phyloP scores from a whole-genome alignment of 345 rosid genomes.

The Murraya paniculata region DNA sequence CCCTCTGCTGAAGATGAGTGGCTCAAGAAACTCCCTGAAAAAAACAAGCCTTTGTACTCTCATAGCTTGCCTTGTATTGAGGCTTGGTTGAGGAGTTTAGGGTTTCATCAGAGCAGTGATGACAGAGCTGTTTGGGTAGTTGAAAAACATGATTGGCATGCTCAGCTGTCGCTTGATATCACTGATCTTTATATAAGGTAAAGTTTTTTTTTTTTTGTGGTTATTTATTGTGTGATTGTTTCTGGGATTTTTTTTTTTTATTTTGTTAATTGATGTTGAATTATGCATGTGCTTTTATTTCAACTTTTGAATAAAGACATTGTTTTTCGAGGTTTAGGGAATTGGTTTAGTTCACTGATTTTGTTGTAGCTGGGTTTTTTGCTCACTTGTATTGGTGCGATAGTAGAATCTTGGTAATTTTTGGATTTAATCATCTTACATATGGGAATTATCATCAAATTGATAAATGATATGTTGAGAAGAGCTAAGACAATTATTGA shows the following conservation, averaged over 20 bases:
- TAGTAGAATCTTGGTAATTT: not conserved
- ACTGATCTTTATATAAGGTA: constrained; percentile 88
- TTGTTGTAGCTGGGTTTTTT: not conserved
- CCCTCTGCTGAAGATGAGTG: constrained; percentile 67
- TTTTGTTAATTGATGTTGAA: not conserved
- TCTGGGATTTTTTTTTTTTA: constrained; percentile 1
- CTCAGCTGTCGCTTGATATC: constrained; percentile 78
- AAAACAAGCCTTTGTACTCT: constrained; percentile 78
- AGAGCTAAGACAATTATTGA: not conserved
- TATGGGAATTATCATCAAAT: not conserved
- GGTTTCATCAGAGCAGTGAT: constrained; percentile 70
- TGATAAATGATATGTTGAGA: not conserved
- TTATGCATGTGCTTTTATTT: not conserved
- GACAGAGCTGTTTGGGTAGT: constrained; percentile 77
- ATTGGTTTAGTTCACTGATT: not conserved
- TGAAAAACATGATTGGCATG: constrained; percentile 86
- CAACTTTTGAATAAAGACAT: not conserved
- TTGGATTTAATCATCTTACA: not conserved
- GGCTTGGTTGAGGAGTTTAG: constrained; percentile 74
- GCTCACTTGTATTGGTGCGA: not conserved
- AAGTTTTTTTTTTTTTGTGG: not conserved
- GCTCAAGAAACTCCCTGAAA: constrained; percentile 77
- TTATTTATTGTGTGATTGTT: not conserved
- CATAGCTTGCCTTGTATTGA: constrained; percentile 94
- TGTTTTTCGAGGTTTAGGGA: not conserved